Conservation (phyloP, 139 green algal genomes). For the Yamagishiella unicocca region DNA sequence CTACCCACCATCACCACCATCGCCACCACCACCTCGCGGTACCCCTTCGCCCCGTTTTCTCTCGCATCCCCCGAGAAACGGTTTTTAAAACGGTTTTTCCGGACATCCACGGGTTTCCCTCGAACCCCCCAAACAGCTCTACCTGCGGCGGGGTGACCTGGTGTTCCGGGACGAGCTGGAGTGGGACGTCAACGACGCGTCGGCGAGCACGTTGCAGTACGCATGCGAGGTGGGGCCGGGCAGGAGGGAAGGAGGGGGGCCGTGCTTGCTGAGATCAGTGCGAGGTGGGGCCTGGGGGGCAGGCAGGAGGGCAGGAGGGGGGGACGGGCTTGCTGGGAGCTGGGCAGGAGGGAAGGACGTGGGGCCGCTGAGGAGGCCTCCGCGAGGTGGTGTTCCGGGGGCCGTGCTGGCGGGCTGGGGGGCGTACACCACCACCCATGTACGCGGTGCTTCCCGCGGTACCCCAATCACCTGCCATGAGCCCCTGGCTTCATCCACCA, state of each 20-base stretch:
- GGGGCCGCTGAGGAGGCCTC: too few species aligned
- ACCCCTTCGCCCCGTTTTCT: background rate
- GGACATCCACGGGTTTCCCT: too few species aligned
- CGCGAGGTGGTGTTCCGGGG: too few species aligned
- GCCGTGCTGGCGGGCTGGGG: too few species aligned
- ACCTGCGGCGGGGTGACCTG: conserved; percentile 16
- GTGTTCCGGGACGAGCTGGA: conserved; percentile 50
- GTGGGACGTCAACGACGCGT: conserved; percentile 28
- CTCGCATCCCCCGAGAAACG: too few species aligned
- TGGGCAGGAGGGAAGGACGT: too few species aligned
- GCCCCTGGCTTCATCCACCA: background rate
- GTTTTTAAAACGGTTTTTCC: too few species aligned
- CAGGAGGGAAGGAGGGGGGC: background rate
- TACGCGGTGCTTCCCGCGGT: too few species aligned
- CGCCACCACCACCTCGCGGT: background rate
- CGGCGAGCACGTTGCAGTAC: conserved; percentile 25
- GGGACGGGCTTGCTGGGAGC: background rate
- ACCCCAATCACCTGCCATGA: too few species aligned
- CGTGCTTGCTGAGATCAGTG: background rate
- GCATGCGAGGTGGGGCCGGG: conserved; percentile 3
- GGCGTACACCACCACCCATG: too few species aligned
- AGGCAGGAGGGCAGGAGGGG: background rate
- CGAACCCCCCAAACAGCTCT: background rate
- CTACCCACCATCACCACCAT: background rate
- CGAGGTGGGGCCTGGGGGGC: background rate